phyloP scores from a whole-genome alignment of 2,329 filamentous ascomycete genomes.

The Orbilia oligospora region DNA sequence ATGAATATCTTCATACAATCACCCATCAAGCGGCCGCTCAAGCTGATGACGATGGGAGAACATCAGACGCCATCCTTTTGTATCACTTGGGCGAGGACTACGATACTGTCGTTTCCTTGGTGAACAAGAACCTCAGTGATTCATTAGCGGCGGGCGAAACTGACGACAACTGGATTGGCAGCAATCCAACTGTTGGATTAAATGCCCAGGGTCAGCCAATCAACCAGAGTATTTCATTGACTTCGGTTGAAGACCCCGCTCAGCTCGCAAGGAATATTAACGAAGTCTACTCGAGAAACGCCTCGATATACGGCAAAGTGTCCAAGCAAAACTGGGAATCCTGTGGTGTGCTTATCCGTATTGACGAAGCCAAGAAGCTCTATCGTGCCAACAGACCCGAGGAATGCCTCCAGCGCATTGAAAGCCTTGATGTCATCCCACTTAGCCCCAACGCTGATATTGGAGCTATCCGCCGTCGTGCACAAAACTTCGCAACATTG shows the following conservation, averaged over 20 bases:
- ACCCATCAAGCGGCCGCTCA: slow-evolving; percentile 92
- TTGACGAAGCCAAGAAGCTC: slow-evolving; percentile 74
- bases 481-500: slow-evolving; percentile 83
- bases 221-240: slow-evolving; percentile 72
- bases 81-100: slow-evolving; percentile 97
- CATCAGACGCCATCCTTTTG: slow-evolving; percentile 91
- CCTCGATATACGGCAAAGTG: slow-evolving; percentile 75
- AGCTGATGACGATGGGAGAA: slow-evolving; percentile 93
- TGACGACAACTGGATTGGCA: slow-evolving; percentile 83
- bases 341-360: slow-evolving; percentile 73
- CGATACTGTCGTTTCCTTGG: slow-evolving; percentile 89
- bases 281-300: slow-evolving; percentile 74
- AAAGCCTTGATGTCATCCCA: slow-evolving; percentile 82
- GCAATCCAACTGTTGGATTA: slow-evolving; percentile 70
- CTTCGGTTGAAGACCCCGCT: slow-evolving; percentile 77
- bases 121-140: slow-evolving; percentile 91
- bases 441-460: slow-evolving; percentile 82
- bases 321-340: slow-evolving; percentile 73
- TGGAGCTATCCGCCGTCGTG: slow-evolving; percentile 81
- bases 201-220: slow-evolving; percentile 64
- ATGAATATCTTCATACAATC: slow-evolving; percentile 90
- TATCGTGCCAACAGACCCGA: slow-evolving; percentile 75
- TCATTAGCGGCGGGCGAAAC: slow-evolving; percentile 85
- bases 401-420: slow-evolving; percentile 78
- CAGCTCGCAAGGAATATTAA: slow-evolving; percentile 76